Percentiles rank a stretch among this genome's conserved stretches.
Conservation (phyloP, 2,329 filamentous ascomycete genomes). For the Blastomyces silverae region DNA sequence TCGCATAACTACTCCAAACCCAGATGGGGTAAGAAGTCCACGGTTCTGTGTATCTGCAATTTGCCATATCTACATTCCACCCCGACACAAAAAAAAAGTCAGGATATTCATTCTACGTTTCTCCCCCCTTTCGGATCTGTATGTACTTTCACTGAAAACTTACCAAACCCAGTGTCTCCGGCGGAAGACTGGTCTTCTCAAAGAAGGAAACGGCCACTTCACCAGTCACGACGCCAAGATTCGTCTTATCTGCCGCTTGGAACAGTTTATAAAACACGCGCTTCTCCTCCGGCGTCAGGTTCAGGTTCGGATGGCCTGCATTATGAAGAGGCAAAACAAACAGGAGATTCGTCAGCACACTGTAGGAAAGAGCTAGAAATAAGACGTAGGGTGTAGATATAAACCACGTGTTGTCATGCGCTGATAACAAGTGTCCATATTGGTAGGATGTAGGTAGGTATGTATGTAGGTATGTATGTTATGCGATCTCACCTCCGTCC, state of each 20-base stretch:
- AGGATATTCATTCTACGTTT: no score
- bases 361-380: not conserved
- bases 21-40: constrained; percentile 82
- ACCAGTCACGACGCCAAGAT: constrained; percentile 87
- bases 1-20: constrained; percentile 86
- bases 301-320: constrained; percentile 58
- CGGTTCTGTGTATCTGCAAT: constrained; percentile 96
- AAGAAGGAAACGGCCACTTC: constrained; percentile 97
- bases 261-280: constrained; percentile 90
- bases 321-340: not conserved
- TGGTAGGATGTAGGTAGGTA: no score
- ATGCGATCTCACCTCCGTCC: constrained; percentile 10
- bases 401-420: not conserved
- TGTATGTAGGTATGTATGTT: not conserved
- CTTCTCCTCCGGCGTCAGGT: constrained; percentile 87
- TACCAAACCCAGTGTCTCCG: constrained; percentile 80
- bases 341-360: not conserved
- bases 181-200: constrained; percentile 85
- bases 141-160: constrained; percentile 28
- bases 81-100: no score
- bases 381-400: not conserved
- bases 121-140: not conserved
- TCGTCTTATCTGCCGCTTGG: constrained; percentile 83
- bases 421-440: not conserved
- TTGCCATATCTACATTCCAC: constrained; percentile 79